A percentile compares a stretch with the other conserved stretches of the same genome.
Conservation (phyloP, 352 stramenopile genomes). For the Pythium apleroticum region DNA sequence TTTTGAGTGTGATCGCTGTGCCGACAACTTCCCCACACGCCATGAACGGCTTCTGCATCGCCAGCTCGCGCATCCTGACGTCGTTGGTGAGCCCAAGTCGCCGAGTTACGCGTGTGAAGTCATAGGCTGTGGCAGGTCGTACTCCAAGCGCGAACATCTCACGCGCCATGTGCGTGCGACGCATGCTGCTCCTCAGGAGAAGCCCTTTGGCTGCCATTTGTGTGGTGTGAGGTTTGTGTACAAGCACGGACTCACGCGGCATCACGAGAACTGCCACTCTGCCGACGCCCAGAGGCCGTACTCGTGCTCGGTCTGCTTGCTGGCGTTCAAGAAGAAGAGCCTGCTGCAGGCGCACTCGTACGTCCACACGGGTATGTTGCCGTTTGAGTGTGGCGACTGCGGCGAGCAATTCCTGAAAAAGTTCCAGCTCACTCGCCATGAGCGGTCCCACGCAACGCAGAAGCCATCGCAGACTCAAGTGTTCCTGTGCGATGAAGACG, state of each 20-base stretch:
- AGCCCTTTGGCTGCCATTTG: slow-evolving; percentile 56
- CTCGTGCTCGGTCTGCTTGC: slow-evolving; percentile 55
- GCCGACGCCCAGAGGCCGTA: slow-evolving; percentile 36
- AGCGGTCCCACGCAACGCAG: slow-evolving; percentile 33
- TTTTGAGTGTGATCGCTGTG: slow-evolving; percentile 27
- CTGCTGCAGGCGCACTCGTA: slow-evolving; percentile 73
- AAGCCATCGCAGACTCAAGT: slow-evolving; percentile 41
- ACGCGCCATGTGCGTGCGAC: slow-evolving; percentile 49
- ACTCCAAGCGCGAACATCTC: slow-evolving; percentile 67
- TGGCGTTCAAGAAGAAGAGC: slow-evolving; percentile 82
- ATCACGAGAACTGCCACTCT: slow-evolving; percentile 53
- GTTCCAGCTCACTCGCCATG: slow-evolving; percentile 55
- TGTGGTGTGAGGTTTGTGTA: slow-evolving; percentile 63
- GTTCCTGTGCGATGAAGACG: slow-evolving; percentile 41
- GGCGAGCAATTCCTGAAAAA: slow-evolving; percentile 59
- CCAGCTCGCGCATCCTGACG: slow-evolving; percentile 12
- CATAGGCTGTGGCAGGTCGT: slow-evolving; percentile 47
- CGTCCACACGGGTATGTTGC: slow-evolving; percentile 71
- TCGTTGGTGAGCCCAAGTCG: slow-evolving; percentile 20
- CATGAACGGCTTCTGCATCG: slow-evolving; percentile 36
- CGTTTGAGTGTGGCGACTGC: slow-evolving; percentile 71
- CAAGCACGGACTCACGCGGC: slow-evolving; percentile 62
- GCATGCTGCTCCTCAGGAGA: slow-evolving; percentile 37
- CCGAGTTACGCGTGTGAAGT: slow-evolving; percentile 42
- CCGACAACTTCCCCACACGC: slow-evolving; percentile 19